Base-by-base conservation (phyloP, 2,329 filamentous ascomycete genomes). In the Fusarium robinianum region DNA sequence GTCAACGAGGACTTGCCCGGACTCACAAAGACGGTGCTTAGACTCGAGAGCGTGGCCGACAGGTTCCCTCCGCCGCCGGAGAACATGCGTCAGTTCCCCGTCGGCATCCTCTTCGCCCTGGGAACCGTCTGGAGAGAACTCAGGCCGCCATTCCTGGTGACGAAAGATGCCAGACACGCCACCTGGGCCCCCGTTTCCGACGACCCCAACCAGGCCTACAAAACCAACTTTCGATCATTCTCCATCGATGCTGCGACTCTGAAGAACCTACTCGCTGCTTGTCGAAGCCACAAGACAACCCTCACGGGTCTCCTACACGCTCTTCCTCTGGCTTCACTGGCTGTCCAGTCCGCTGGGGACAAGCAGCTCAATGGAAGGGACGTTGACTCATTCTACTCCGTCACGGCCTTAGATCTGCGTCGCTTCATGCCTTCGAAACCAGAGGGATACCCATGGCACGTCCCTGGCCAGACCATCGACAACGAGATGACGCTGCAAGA, bases 301-400 rank as follows among this genome's bases (percentile, higher is more conserved):
- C 29, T 67, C 5, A 63, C 64, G 8, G 62, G 53, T 6, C 49
- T 67, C 9, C 33, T 67, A 11, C 54, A 66, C 14, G 58, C 51
- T 8, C 31, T 66, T 3, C 35, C 40, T 2, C 36, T 64, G 4
- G 36, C 37, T 2, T 61, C 57, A 6, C 41, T 66, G 6, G 50
- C 62, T 8, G 22, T 53, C 6, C 52, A 55, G 15, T 11, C 53
- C 8, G 39, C 27, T 5, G 33, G 53, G 15, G 44, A 33, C 6
- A 34, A 34, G 29, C 44, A 32, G 19, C 24, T 55, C 15, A 17
- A 43, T 8, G 35, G 38, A 16, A 15, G 46, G 8, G 31, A 53
- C 8, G 33, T 52, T 23, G 55, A 46, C 17, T 29, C 52, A 12
- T 53, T 55, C 39, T 43, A 42, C 46, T 48, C 52, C n/a, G 39